These are phyloP conservation scores for Geoglossum cookeanum DNA, from an alignment of 2,329 filamentous ascomycete genomes.

Conservation along the genomic window DNA sequence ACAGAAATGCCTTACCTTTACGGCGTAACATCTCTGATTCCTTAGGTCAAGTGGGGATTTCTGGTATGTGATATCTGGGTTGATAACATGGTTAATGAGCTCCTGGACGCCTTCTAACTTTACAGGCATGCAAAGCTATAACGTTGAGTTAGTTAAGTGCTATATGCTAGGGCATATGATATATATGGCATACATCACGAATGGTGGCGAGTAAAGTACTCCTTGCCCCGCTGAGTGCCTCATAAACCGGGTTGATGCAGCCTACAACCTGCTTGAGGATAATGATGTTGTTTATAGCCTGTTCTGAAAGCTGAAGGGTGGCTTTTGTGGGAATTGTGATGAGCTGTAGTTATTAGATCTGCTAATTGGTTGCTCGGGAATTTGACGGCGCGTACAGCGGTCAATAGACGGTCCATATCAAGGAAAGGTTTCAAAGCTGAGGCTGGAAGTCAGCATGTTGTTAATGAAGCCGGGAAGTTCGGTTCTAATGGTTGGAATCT, in stretches of 20 bases:
- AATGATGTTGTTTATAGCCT: conserved; percentile 70
- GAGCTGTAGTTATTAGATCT: conserved; percentile 31
- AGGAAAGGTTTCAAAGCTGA: conserved; percentile 52
- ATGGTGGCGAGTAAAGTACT: conserved; percentile 48
- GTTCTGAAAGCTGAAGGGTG: conserved; percentile 51
- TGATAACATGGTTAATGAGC: conserved; percentile 51
- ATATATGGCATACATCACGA: conserved; percentile 29
- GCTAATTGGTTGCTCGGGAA: conserved; percentile 1
- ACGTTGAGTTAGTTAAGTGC: not conserved
- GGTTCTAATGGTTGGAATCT: conserved; percentile 8
- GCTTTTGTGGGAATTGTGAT: conserved; percentile 53
- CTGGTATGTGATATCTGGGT: conserved; percentile 63
- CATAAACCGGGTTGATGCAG: conserved; percentile 45
- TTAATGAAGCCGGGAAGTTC: not conserved
- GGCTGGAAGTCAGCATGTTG: conserved; percentile 4
- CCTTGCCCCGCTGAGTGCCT: conserved; percentile 44
- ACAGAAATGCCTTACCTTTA: conserved; percentile 35
- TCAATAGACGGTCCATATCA: conserved; percentile 65
- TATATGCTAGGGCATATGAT: not conserved
- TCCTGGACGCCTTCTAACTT: conserved; percentile 40
- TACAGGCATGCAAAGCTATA: conserved; percentile 42
- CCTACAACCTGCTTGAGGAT: conserved; percentile 68
- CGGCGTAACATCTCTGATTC: conserved; percentile 79
- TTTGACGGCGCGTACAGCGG: conserved; percentile 33
- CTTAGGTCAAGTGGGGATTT: conserved; percentile 65